Evolutionary conservation across 2,329 filamentous ascomycete genomes (phyloP), one percentile per base, ranked within the genome.

Genomic region (Decorospora gaudefroyi): DNA sequence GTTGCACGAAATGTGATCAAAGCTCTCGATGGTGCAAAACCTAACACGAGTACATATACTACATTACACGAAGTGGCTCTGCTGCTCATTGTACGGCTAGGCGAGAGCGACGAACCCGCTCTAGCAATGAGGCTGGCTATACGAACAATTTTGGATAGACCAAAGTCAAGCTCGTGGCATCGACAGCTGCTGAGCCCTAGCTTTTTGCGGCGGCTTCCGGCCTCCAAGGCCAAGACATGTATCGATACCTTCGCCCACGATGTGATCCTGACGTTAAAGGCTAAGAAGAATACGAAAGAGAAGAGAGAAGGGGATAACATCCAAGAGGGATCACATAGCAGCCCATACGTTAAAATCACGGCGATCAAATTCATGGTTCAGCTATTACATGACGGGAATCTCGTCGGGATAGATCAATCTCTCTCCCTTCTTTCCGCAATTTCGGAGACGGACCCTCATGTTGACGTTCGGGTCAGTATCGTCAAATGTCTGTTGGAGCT

Each of bases 291-390:
- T 6, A 28, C 12, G 0, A 28, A 4, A 12, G 28, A 29, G 17
- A 18, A n/a, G n/a, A n/a, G n/a, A n/a, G n/a, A n/a, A n/a, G n/a
- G n/a, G n/a, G n/a, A n/a, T n/a, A n/a, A n/a, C n/a, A n/a, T n/a
- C n/a, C n/a, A n/a, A n/a, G n/a, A n/a, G n/a, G n/a, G n/a, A n/a
- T n/a, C n/a, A n/a, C n/a, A n/a, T n/a, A n/a, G n/a, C n/a, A n/a
- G n/a, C n/a, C 45, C 62, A 0, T 44, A 53, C 11, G 50, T 74
- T 32, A 75, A 75, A 40, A 54, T 75, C 3, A 74, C 72, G 0
- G 75, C 73, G 1, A 61, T 73, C 31, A 75, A 76, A 36, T 59
- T 70, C 28, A 60, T 76, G 1, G 70, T 71, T 1, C 65, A 74
- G 44, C 39, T 74, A 3, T 53, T 75, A 11, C 45, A 65, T 4